Evolutionary conservation across 495 filamentous ascomycete species (phyloP), one percentile per base, ranked within the genome.

Genomic region (Talaromyces proteolyticus): DNA sequence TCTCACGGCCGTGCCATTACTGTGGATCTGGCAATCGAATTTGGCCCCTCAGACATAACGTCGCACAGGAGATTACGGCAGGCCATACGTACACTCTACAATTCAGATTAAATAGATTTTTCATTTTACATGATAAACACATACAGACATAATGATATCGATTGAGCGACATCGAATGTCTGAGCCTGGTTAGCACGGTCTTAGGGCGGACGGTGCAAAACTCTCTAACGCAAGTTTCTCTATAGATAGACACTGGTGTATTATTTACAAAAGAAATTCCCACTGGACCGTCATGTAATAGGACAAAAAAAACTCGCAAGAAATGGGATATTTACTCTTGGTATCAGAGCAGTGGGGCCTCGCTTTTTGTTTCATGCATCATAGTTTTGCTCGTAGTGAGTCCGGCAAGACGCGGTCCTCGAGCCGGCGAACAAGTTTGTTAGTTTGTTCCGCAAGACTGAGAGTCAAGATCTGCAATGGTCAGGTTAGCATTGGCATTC

Each of bases 381-480:
- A 81, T 47, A 81, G 59, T 45, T 66, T 69, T 19, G 67, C 72
- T 50, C 73, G 76, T 17, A 76, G 37, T 3, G 65, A 66, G 21
- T 73, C 65, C 23, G 81, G 68, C 11, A 86, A 63, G 42, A 95
- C 63, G 18, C 76, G 77, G 48, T 82, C 70, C 66, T 98, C 93
- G 16, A 94, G 63, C 61, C 78, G 83, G 54, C 84, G 75, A 68
- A 97, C 81, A 19, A 91, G 60, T 72, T 95, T 97, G 67, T 92
- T 97, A 1, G 93, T 99, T 71, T 97, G 93, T 66, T 99, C 93
- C 7, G 93, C 93, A 62, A 99, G 73, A 56, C 81, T 93, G 56
- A 99, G 79, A 0, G 89, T 96, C 59, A 96, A 65, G 64, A 96
- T 82, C 87, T 85, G 53, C 14, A 51, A 25, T 23, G 50, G 49